Conservation (phyloP, 345 rosid species). For the Citrus reticulata region DNA sequence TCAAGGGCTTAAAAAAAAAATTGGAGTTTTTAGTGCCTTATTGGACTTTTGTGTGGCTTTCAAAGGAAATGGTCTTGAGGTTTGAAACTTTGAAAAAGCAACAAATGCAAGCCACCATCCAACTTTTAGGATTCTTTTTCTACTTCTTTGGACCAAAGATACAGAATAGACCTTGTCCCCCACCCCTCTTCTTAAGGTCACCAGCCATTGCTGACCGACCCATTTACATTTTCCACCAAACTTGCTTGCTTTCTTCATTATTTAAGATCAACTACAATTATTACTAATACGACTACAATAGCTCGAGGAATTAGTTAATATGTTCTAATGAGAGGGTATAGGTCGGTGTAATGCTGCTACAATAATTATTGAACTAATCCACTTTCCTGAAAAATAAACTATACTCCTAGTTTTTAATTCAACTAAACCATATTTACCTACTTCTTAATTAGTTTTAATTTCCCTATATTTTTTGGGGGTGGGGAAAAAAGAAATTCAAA, state of each 20-base stretch:
- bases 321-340: not conserved
- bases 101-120: constrained; percentile 11
- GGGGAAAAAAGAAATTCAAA: too few relatives aligned
- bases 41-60: constrained; percentile 1
- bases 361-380: constrained; percentile 10
- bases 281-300: not conserved
- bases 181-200: not conserved
- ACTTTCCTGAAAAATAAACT: not conserved
- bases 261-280: not conserved
- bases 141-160: constrained; percentile 7
- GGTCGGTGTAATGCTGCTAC: constrained; percentile 11
- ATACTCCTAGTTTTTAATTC: not conserved
- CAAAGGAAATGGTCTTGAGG: constrained; percentile 15
- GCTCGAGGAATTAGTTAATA: constrained; percentile 1
- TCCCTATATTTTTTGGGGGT: not conserved
- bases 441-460: not conserved
- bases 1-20: not conserved
- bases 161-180: constrained; percentile 20
- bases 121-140: not conserved
- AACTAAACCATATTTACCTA: not conserved
- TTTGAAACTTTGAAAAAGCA: not conserved
- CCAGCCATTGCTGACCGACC: constrained; percentile 12
- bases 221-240: constrained; percentile 18
- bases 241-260: constrained; percentile 1
- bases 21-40: not conserved